Evolutionary conservation across 1,284 basidiomycete species (phyloP), one percentile per base, ranked within the genome.

Genomic region (Xanthoconium separans): DNA sequence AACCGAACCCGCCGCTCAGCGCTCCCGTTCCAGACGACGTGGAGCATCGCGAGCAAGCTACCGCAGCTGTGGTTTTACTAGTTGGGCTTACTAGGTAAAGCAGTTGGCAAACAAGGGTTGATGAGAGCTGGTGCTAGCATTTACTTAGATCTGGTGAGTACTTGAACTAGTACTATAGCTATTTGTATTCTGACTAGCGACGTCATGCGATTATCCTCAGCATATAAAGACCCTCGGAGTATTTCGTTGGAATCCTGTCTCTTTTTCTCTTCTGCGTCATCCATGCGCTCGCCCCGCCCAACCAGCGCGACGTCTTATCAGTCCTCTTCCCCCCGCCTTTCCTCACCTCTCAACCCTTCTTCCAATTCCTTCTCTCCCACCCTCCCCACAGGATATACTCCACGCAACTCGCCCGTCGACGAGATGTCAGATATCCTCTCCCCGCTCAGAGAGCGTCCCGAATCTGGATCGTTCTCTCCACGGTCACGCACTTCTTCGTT

Each of bases 341-440:
- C 63, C 2, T 65, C 63, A 15, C 63, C 54, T 41, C 53, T 65
- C 27, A 59, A 57, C 10, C 61, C 61, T 1, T 50, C 58, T 22
- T 51, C 44, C 13, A 51, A 42, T 29, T 48, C 51, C 2, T 55
- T 61, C 12, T 46, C 57, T 31, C 54, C 54, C 18, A 45, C 41
- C n/a, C 40, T 47, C 6, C 41, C 52, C 1, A 27, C 37, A 10
- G 47, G 41, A n/a, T 29, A 45, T 33, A 55, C 51, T 5, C 48
- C 47, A 3, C 27, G 44, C 31, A 47, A 57, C 49, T 62, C 55
- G 12, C 53, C 59, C 9, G 27, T 45, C 2, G 33, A 30, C 3
- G 65, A 66, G 43, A 55, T 53, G 44, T 55, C 53, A 4, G 65
- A 62, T n/a, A 56, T 55, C 16, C 56, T 64, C 29, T 61, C 64